Conservation (phyloP, 345 rosid species). For the Euphorbia pulcherrima region DNA sequence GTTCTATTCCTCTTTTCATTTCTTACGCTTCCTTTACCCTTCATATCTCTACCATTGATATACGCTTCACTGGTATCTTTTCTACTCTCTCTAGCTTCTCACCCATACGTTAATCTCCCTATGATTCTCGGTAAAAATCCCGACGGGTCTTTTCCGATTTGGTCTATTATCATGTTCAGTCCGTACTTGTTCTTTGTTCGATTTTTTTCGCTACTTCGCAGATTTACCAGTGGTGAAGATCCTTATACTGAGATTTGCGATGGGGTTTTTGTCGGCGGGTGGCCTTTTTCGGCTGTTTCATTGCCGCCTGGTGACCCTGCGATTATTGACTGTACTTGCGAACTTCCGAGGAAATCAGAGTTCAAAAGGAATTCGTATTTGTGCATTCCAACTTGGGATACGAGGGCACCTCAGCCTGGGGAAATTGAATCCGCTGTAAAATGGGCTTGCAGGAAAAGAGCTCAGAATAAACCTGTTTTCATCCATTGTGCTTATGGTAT, state of each 20-base stretch:
- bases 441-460: constrained; percentile 66
- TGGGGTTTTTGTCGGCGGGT: constrained; percentile 65
- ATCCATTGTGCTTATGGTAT: constrained; percentile 73
- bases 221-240: constrained; percentile 47
- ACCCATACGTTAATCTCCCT: constrained; percentile 24
- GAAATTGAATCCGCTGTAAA: constrained; percentile 70
- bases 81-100: constrained; percentile 31
- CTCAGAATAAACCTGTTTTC: constrained; percentile 50
- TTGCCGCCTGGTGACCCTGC: constrained; percentile 72
- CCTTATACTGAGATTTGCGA: constrained; percentile 50
- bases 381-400: constrained; percentile 76
- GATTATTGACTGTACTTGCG: constrained; percentile 68
- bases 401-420: constrained; percentile 58
- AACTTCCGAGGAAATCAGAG: constrained; percentile 47
- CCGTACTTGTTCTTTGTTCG: constrained; percentile 54
- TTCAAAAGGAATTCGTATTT: constrained; percentile 44
- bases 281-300: constrained; percentile 45
- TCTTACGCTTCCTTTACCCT: constrained; percentile 25
- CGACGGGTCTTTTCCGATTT: constrained; percentile 60
- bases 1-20: constrained; percentile 26
- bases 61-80: constrained; percentile 45
- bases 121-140: constrained; percentile 52
- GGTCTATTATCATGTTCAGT: constrained; percentile 50
- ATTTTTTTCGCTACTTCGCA: constrained; percentile 38
- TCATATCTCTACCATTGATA: constrained; percentile 43